These are phyloP conservation scores for Cystobasidium pallidum DNA, from an alignment of 1,284 basidiomycete species.

Conservation along the genomic window DNA sequence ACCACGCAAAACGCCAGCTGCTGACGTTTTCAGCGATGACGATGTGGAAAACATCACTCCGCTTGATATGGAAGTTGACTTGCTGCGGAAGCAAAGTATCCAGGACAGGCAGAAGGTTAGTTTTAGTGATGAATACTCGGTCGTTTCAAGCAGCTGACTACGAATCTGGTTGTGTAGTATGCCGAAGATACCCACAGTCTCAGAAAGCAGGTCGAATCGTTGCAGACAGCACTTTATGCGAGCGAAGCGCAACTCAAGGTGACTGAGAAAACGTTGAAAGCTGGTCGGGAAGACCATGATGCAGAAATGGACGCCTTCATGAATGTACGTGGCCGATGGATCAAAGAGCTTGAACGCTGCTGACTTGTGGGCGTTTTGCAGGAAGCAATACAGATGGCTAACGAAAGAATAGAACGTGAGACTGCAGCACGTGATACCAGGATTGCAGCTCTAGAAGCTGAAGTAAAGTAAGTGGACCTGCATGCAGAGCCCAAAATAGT, in stretches of 20 bases:
- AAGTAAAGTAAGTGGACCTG: slow-evolving; percentile 23
- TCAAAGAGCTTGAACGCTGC: neutral
- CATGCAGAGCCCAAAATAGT: too few species aligned
- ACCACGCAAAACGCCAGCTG: slow-evolving; percentile 17
- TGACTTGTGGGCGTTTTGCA: neutral
- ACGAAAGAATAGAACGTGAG: slow-evolving; percentile 32
- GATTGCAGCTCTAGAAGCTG: slow-evolving; percentile 34
- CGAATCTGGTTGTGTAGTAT: neutral
- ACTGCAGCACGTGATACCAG: slow-evolving; percentile 24
- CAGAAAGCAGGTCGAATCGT: neutral
- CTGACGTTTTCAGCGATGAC: neutral
- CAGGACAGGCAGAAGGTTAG: slow-evolving; percentile 22
- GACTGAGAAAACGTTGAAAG: slow-evolving; percentile 2
- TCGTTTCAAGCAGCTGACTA: neutral
- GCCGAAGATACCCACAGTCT: neutral
- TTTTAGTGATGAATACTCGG: neutral
- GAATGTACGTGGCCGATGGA: slow-evolving; percentile 1
- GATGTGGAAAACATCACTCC: slow-evolving; percentile 11
- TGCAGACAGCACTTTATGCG: slow-evolving; percentile 12
- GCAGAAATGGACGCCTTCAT: slow-evolving; percentile 31
- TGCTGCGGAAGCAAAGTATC: slow-evolving; percentile 28
- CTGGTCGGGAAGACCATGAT: slow-evolving; percentile 1
- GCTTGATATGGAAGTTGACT: slow-evolving; percentile 36
- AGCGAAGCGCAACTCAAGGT: slow-evolving; percentile 8
- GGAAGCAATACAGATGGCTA: slow-evolving; percentile 39